These are phyloP conservation scores for Puya raimondii DNA, from an alignment of 176 grass and related monocot species.

Conservation along the genomic window DNA sequence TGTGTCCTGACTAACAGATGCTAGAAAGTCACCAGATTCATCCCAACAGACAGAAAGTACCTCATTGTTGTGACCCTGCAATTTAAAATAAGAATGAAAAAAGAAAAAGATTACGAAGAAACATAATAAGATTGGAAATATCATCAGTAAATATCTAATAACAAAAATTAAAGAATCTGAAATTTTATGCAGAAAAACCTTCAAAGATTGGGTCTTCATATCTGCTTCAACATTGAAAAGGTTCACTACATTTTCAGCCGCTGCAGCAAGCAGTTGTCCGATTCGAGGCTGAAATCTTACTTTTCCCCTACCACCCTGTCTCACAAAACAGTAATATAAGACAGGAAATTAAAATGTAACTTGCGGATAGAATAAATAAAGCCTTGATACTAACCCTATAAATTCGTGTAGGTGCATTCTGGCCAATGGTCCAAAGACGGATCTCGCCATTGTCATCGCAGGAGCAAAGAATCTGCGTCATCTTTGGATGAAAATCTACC, in stretches of 20 bases:
- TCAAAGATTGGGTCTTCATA: constrained; percentile 31
- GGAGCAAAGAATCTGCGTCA: constrained; percentile 45
- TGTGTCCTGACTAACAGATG: constrained; percentile 77
- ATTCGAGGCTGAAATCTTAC: constrained; percentile 78
- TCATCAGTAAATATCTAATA: background rate
- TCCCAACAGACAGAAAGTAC: constrained; percentile 81
- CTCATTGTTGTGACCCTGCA: constrained; percentile 59
- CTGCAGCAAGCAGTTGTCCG: constrained; percentile 74
- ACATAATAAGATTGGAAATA: background rate
- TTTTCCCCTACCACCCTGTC: constrained; percentile 56
- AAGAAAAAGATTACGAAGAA: background rate
- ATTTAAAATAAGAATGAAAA: constrained; percentile 10
- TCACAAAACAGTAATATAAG: constrained; percentile 23
- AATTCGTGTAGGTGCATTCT: constrained; percentile 22
- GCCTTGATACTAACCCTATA: constrained; percentile 38
- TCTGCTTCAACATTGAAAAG: constrained; percentile 67
- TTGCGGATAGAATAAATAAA: background rate
- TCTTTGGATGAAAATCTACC: constrained; percentile 67
- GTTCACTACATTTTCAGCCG: constrained; percentile 55
- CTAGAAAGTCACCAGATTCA: constrained; percentile 63
- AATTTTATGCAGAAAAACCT: constrained; percentile 28
- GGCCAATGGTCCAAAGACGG: constrained; percentile 54
- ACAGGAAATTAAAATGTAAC: background rate
- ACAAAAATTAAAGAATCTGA: background rate
- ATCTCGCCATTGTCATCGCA: constrained; percentile 64